phyloP scores from a whole-genome alignment of 805 yeast genomes.

The Lachancea fermentati region DNA sequence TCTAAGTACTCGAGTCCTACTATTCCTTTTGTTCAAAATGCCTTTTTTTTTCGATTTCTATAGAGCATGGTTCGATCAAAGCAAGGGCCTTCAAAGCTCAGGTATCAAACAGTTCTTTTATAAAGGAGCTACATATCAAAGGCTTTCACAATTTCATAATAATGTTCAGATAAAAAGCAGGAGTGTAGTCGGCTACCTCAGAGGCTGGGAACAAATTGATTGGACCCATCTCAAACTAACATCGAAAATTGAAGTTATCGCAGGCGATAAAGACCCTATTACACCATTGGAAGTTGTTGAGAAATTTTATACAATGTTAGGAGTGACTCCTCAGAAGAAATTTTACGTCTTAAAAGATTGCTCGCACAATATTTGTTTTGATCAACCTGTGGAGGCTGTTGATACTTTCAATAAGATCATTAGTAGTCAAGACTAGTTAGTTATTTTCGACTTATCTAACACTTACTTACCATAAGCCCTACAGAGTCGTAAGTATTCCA shows the following conservation, averaged over 20 bases:
- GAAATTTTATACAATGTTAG: slow-evolving; percentile 10
- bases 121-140: slow-evolving; percentile 18
- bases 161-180: slow-evolving; percentile 28
- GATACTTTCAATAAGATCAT: background rate
- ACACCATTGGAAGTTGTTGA: slow-evolving; percentile 18
- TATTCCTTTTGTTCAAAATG: slow-evolving; percentile 12
- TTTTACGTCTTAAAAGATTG: slow-evolving; percentile 17
- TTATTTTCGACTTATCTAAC: too few species aligned
- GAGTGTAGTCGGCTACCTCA: slow-evolving; percentile 24
- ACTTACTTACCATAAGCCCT: too few species aligned
- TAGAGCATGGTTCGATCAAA: slow-evolving; percentile 27
- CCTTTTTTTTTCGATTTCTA: slow-evolving; percentile 28
- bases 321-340: slow-evolving; percentile 4
- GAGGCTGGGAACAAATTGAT: slow-evolving; percentile 29
- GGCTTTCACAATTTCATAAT: slow-evolving; percentile 26
- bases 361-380: slow-evolving; percentile 27
- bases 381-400: slow-evolving; percentile 16
- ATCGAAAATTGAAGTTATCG: slow-evolving; percentile 12
- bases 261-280: slow-evolving; percentile 23
- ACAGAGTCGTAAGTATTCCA: too few species aligned
- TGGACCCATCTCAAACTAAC: slow-evolving; percentile 13
- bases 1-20: background rate
- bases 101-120: slow-evolving; percentile 27
- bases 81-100: slow-evolving; percentile 27
- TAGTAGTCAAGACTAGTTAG: too few species aligned